Evolutionary conservation across 441 rosid genomes (phyloP), one percentile per base, ranked within the genome.

Genomic region (Eutrema salsugineum): DNA sequence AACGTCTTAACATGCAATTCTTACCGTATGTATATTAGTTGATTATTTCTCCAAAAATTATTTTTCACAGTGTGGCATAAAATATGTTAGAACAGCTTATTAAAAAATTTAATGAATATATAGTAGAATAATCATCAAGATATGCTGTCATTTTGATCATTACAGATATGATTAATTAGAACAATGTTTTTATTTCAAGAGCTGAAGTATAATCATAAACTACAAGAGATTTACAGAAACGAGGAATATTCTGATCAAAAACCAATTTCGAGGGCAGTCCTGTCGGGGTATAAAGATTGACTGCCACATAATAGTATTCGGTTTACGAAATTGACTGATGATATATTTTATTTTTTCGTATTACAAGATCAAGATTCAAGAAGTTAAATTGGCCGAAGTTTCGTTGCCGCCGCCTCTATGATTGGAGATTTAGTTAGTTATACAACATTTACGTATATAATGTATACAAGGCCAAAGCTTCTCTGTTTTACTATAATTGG

Each of bases 331-430:
- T 64, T 64, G 70, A 64, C 47, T 54, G 44, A 24, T 22, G 10
- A 5, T 44, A 16, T 16, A 20, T 42, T 54, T 46, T 12, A 24
- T 24, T 24, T 24, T 24, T 24, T 30, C 8, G 10, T 11, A 4
- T 46, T 49, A 59, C 39, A 15, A 33, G 28, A 63, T 44, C 22
- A 55, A 63, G 35, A 72, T 54, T 44, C 22, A 46, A 63, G 33
- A 72, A 54, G 50, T 64, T 63, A 43, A 35, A 48, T 30, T 53
- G 63, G 63, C 47, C 7, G 44, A 50, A 38, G 16, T 43, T 69
- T 53, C 27, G 30, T 62, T 20, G 39, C 39, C 56, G 76, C 70
- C 76, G 2, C 50, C 77, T 63, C 70, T 20, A 63, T 62, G 50
- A 71, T 19, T 71, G 62, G 68, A 40, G 62, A 14, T 28, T 24